phyloP scores from a whole-genome alignment of 306 rosid species.

The Trifolium pratense region DNA sequence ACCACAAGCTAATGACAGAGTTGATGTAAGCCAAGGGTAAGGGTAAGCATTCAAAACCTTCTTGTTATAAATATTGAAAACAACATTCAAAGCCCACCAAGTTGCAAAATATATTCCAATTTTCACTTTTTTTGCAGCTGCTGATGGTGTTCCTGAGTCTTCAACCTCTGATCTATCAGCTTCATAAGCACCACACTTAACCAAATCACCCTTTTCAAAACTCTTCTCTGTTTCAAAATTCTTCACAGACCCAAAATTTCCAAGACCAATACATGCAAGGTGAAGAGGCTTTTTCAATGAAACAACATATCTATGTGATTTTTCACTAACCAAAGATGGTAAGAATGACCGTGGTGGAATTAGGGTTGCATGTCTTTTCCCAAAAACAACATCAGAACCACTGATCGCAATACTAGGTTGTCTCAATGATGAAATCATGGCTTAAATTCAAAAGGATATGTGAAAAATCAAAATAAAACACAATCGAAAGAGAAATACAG shows the following conservation, averaged over 20 bases:
- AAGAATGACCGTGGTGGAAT: slow-evolving; percentile 37
- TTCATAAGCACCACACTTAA: slow-evolving; percentile 70
- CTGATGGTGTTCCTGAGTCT: slow-evolving; percentile 44
- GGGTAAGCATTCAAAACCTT: slow-evolving; percentile 97
- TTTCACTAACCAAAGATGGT: slow-evolving; percentile 36
- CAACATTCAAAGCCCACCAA: slow-evolving; percentile 98
- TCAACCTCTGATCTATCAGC: slow-evolving; percentile 73
- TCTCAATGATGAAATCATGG: slow-evolving; percentile 53
- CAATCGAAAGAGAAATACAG: background rate
- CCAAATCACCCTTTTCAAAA: slow-evolving; percentile 40
- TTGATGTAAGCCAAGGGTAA: slow-evolving; percentile 95
- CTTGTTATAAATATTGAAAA: slow-evolving; percentile 95
- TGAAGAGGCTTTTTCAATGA: slow-evolving; percentile 60
- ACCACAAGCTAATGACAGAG: slow-evolving; percentile 93
- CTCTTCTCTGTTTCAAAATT: slow-evolving; percentile 38
- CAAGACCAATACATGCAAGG: slow-evolving; percentile 49
- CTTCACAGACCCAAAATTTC: slow-evolving; percentile 42
- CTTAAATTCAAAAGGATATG: background rate
- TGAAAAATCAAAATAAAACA: slow-evolving; percentile 31
- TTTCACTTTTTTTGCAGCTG: slow-evolving; percentile 79
- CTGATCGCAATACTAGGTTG: slow-evolving; percentile 49
- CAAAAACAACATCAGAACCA: slow-evolving; percentile 42
- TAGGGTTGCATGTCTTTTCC: slow-evolving; percentile 42
- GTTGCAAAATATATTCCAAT: slow-evolving; percentile 90
- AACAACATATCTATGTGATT: slow-evolving; percentile 31